These are phyloP conservation scores for Aureobasidium uvarum DNA, from an alignment of 2,329 filamentous ascomycete genomes.

Conservation along the genomic window DNA sequence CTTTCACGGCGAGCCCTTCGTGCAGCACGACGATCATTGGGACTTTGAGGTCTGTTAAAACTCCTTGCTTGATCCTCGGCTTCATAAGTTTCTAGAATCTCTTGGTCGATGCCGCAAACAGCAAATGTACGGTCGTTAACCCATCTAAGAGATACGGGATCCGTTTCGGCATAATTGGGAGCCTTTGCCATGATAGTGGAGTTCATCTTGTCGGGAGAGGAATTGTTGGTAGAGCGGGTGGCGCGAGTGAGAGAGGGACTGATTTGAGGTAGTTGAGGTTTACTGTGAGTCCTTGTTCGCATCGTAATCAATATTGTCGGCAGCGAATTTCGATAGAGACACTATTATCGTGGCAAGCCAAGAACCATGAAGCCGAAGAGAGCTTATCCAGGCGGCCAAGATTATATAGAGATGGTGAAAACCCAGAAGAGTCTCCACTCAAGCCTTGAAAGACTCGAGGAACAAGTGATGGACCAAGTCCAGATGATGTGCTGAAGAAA, in stretches of 20 bases:
- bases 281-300: conserved; percentile 21
- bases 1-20: conserved; percentile 21
- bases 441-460: not conserved
- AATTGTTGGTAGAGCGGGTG: conserved; percentile 10
- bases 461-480: not conserved
- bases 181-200: not conserved
- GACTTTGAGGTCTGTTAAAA: conserved; percentile 5
- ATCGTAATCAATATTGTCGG: not conserved
- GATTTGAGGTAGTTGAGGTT: conserved; percentile 7
- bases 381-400: not conserved
- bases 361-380: not conserved
- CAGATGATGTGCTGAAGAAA: not conserved
- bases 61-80: conserved; percentile 14
- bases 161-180: conserved; percentile 12
- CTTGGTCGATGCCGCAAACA: conserved; percentile 16
- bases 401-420: not conserved
- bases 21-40: conserved; percentile 12
- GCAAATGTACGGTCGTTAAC: conserved; percentile 1
- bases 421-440: not conserved
- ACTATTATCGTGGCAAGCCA: conserved; percentile 12
- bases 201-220: conserved; percentile 15
- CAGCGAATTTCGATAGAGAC: not conserved
- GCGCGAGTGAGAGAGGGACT: conserved; percentile 5
- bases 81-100: conserved; percentile 16
- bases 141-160: conserved; percentile 13